Evolutionary conservation across 257 asterid species (phyloP), one percentile per base, ranked within the genome.

Genomic region (Asclepias syriaca): DNA sequence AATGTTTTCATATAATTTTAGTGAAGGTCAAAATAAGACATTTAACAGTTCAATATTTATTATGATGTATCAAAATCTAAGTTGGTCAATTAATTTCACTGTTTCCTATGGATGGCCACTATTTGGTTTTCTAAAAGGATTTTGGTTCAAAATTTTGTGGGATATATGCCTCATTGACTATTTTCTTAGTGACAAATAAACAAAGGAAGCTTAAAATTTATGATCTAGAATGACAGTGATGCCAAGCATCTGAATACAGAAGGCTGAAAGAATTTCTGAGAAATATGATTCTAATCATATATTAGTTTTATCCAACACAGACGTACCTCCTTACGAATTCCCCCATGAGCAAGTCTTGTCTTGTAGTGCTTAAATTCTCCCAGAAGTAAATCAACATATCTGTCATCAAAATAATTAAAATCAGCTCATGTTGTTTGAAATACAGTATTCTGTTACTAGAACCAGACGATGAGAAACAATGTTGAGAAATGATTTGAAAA

Each of bases 361-460:
- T 85, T 95, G 88, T 86, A 95, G 86, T 95, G 99, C 88, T 92
- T 95, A 78, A 92, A 90, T 81, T 95, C 99, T 72, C 99, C 99
- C 77, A 95, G 87, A 83, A 95, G 76, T 75, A 95, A 83, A 86
- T 95, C 99, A 71, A 95, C 99, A 82, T 95, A 95, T 82, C 99
- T 94, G 81, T 72, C 60, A 76, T 75, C 72, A 84, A 72, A 72
- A 65, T 66, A 74, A 58, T 40, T 65, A 63, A 68, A 48, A 50
- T 15, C 18, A 13, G 49, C 21, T 11, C 18, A 66, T 8, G 34
- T 37, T 74, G 34, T 27, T 73, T 4, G 32, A 58, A 66, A 57
- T 1, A 57, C 46, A 58, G 56, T 43, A 45, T 45, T 34, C 10
- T 0, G 14, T 45, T 32, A 15, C 16, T 61, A 14, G 40, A 27